A percentile compares a stretch with the other conserved stretches of the same genome.
Evolutionary conservation across 768 basidiomycete genomes (phyloP).

Genomic region (Phylloporus scabripes): DNA sequence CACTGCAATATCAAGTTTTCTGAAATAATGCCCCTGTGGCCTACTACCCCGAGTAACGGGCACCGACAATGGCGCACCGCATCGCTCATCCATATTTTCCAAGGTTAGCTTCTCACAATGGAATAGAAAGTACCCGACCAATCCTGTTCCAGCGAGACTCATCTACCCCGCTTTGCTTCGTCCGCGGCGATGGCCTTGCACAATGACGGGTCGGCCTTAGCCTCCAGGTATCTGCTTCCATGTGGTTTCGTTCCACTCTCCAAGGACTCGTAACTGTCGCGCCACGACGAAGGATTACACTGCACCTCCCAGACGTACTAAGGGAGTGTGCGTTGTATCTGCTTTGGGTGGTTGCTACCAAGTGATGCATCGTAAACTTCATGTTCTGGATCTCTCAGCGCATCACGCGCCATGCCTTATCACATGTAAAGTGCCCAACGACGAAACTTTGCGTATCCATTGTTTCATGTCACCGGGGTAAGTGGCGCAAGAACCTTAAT

Average conservation of each 20-base stretch:
- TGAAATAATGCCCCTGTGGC: too few species aligned
- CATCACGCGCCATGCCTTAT: constrained; percentile 1
- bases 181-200: background rate
- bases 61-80: too few species aligned
- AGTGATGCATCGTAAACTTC: constrained; percentile 7
- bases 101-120: background rate
- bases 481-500: too few species aligned
- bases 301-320: too few species aligned
- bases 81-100: background rate
- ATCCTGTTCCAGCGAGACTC: background rate
- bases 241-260: background rate
- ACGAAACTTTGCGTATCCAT: too few species aligned
- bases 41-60: background rate
- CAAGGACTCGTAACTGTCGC: background rate
- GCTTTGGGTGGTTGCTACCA: background rate
- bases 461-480: constrained; percentile 10
- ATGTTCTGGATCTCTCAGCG: constrained; percentile 9
- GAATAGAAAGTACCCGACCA: background rate
- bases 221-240: background rate
- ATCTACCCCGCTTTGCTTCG: background rate
- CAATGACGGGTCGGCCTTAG: background rate
- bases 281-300: background rate
- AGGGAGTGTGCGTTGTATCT: background rate
- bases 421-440: too few species aligned
- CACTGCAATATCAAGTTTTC: too few species aligned